Conservation (phyloP, 2,329 filamentous ascomycete species). For the Parastagonospora nodorum region DNA sequence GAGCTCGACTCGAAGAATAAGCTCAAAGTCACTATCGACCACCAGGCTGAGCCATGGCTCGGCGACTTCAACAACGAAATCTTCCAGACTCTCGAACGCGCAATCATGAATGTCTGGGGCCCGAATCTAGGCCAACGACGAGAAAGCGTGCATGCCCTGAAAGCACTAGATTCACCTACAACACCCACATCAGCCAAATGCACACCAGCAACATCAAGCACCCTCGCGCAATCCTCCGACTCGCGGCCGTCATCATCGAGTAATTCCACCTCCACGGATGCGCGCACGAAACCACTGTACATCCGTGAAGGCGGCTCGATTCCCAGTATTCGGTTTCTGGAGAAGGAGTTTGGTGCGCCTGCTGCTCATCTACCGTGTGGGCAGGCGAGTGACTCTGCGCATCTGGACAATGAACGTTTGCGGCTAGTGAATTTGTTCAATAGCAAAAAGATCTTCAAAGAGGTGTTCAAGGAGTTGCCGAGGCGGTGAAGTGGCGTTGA, state of each 20-base stretch:
- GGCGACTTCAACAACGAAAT: slow-evolving; percentile 90
- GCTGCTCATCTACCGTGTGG: slow-evolving; percentile 94
- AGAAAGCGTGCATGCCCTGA: slow-evolving; percentile 7
- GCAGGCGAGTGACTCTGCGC: slow-evolving; percentile 90
- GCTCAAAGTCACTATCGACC: slow-evolving; percentile 82
- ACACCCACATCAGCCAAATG: slow-evolving; percentile 8
- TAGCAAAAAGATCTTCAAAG: slow-evolving; percentile 87
- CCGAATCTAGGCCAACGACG: slow-evolving; percentile 50
- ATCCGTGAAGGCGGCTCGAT: slow-evolving; percentile 97
- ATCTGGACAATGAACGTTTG: slow-evolving; percentile 94
- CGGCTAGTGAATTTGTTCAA: slow-evolving; percentile 86
- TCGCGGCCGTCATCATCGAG: slow-evolving; percentile 5
- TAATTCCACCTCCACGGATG: not conserved
- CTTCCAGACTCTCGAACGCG: slow-evolving; percentile 84
- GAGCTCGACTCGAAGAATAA: slow-evolving; percentile 79
- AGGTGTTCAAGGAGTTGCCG: slow-evolving; percentile 74
- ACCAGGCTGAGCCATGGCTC: slow-evolving; percentile 94
- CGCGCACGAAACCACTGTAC: slow-evolving; percentile 71
- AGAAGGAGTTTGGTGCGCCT: slow-evolving; percentile 90
- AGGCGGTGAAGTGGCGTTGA: slow-evolving; percentile 1
- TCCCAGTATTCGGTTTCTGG: slow-evolving; percentile 88
- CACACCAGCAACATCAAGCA: slow-evolving; percentile 57
- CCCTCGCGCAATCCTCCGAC: slow-evolving; percentile 51
- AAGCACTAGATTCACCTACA: slow-evolving; percentile 19
- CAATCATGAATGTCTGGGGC: slow-evolving; percentile 84